phyloP scores from a whole-genome alignment of 257 asterid genomes.

The Solanum arcanum region DNA sequence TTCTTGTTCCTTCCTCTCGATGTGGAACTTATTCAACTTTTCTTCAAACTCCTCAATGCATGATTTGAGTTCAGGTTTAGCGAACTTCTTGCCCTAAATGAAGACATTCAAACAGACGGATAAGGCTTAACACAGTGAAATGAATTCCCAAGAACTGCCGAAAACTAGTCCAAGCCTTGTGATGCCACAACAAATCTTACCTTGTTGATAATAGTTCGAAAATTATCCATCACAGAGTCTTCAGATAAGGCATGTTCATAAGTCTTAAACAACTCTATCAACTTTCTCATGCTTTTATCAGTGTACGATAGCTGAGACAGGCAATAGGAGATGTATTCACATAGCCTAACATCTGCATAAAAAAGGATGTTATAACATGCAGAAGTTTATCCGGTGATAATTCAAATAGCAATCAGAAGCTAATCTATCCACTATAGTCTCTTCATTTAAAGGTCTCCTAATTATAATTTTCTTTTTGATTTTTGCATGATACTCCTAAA shows the following conservation, averaged over 20 bases:
- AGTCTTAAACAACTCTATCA: slow-evolving; percentile 71
- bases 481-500: not conserved
- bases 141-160: not conserved
- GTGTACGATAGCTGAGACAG: slow-evolving; percentile 87
- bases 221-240: slow-evolving; percentile 79
- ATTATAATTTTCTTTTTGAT: not conserved
- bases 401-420: not conserved
- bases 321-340: slow-evolving; percentile 91
- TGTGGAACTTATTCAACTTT: slow-evolving; percentile 58
- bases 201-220: slow-evolving; percentile 70
- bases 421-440: not conserved
- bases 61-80: slow-evolving; percentile 75
- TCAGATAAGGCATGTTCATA: slow-evolving; percentile 75
- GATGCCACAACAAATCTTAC: slow-evolving; percentile 20
- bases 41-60: slow-evolving; percentile 88
- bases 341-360: slow-evolving; percentile 63
- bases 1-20: slow-evolving; percentile 78
- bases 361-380: not conserved
- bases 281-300: slow-evolving; percentile 83
- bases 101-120: not conserved
- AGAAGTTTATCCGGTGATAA: not conserved
- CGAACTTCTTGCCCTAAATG: slow-evolving; percentile 75
- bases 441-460: not conserved
- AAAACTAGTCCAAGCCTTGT: not conserved
- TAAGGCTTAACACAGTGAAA: not conserved